Evolutionary conservation across 1,284 basidiomycete species (phyloP), one percentile per base, ranked within the genome.

Genomic region (Ganoderma lucidum): DNA sequence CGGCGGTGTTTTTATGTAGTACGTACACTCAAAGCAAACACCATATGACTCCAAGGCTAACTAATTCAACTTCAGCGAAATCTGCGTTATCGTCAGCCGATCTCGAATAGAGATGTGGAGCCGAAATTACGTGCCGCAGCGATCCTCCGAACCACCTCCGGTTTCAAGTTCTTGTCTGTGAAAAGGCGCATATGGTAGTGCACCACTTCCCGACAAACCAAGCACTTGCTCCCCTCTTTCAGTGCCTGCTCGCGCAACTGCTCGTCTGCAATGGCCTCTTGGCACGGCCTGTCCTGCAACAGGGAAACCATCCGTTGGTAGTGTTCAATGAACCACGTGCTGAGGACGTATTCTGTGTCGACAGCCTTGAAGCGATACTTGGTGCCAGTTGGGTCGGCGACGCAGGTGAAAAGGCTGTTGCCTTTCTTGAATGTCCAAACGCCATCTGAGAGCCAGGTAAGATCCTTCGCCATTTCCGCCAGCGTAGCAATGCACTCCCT

Each of bases 401-500:
- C 35, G 56, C 56, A 59, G n/a, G 32, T 39, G n/a, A 37, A 59
- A 3, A 35, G 35, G 35, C 12, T 5, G 19, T 23, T 5, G 19
- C 4, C 5, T 17, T 32, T n/a, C 56, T 59, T 39, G 42, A 66
- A 61, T 28, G 51, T 32, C 58, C 65, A 53, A 3, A 19, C 44
- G 23, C 2, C 19, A 15, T 66, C 59, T 28, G 8, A 5, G 8
- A 66, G 39, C 65, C 65, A 66, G 23, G 48, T 61, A 0, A 66
- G 65, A 45, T 61, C 37, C 23, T 48, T 62, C 30, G 23, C 44
- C 65, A 66, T 66, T 30, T 68, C 63, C 23, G 63, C 56, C 30
- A 68, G 67, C 14, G 45, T 30, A 8, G 35, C 30, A 15, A 28
- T 19, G 61, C 66, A 70, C 17, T 53, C 42, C 41, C 62, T 23